Base-by-base conservation (phyloP, 1,284 basidiomycete genomes). In the Ustilago cynodontis region DNA sequence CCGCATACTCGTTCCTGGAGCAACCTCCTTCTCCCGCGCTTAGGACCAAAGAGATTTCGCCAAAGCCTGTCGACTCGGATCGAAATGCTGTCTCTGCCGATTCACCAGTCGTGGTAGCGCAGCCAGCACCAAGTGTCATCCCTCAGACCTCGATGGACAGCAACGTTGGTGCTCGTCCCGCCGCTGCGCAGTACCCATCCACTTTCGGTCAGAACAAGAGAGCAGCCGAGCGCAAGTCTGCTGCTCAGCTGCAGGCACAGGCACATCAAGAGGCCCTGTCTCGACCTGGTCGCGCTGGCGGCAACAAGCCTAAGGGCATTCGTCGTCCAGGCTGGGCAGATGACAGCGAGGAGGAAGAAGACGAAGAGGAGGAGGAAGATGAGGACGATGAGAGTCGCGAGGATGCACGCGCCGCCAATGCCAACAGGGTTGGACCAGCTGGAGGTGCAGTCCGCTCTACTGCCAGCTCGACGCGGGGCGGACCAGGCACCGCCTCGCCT, bases 361-460 rank as follows among this genome's bases (percentile, higher is more conserved):
- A 77, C 20, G 79, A 81, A 13, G 80, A 83, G 1, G 81, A 82
- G 5, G 80, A 82, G n/a, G 81, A 83, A 14, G 81, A 83, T 5
- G 80, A 83, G n/a, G 80, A 81, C 13, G 80, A 83, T 1, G 80
- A 81, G 11, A 53, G 72, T 35, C 45, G 70, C 41, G 41, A 63
- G 56, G 56, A 51, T 31, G 33, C 45, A 26, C 49, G 51, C 14
- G 28, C 20, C 10, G 3, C 37, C 11, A 39, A 35, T 35, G 3
- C 37, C 11, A 39, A 35, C 39, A 24, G 56, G 20, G 24, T 33
- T n/a, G 52, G 29, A n/a, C 31, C 47, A 31, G 35, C 39, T 9
- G 52, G 45, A 18, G 56, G 49, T 20, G 39, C 55, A 2, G 59
- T 28, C 28, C 70, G 70, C 26, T 72, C 70, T 5, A 59, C 64